Conservation (phyloP, 2,329 filamentous ascomycete genomes). For the Fusarium sp. region DNA sequence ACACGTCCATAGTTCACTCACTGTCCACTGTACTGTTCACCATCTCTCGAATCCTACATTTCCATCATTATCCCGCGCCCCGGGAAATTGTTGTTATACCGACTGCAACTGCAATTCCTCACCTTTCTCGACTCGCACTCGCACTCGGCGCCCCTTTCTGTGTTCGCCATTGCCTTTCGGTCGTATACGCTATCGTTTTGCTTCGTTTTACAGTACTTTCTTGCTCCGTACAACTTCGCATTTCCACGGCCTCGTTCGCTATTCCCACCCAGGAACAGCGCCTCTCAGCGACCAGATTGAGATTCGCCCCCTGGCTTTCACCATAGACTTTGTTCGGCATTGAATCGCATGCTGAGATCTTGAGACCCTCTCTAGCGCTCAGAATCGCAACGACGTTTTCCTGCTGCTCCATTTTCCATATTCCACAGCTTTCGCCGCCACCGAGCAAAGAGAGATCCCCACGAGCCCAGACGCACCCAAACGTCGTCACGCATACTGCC, state of each 20-base stretch:
- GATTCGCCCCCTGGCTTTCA: constrained; percentile 33
- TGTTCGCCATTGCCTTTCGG: constrained; percentile 20
- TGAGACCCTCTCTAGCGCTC: constrained; percentile 13
- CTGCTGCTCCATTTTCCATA: constrained; percentile 22
- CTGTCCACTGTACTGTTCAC: constrained; percentile 18
- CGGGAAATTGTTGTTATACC: constrained; percentile 35
- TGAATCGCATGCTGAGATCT: constrained; percentile 37
- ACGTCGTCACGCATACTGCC: constrained; percentile 36
- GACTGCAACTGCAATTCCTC: constrained; percentile 18
- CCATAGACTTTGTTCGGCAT: constrained; percentile 27
- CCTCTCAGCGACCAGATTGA: constrained; percentile 32
- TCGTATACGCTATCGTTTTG: constrained; percentile 26
- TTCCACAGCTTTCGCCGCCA: constrained; percentile 28
- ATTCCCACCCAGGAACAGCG: constrained; percentile 41
- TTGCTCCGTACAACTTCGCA: constrained; percentile 23
- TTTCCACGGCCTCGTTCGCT: constrained; percentile 25
- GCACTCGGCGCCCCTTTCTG: constrained; percentile 23
- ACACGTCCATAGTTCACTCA: constrained; percentile 33
- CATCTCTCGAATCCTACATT: constrained; percentile 40
- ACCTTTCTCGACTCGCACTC: constrained; percentile 4
- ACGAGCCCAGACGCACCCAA: constrained; percentile 28
- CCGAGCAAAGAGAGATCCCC: constrained; percentile 23
- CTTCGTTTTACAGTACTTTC: constrained; percentile 20
- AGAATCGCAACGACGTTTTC: constrained; percentile 22
- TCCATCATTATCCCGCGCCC: constrained; percentile 42